A percentile compares a stretch with the other conserved stretches of the same genome.
Conservation (phyloP, 371 early-diverging fungal species). For the Conidiobolus incongruus region DNA sequence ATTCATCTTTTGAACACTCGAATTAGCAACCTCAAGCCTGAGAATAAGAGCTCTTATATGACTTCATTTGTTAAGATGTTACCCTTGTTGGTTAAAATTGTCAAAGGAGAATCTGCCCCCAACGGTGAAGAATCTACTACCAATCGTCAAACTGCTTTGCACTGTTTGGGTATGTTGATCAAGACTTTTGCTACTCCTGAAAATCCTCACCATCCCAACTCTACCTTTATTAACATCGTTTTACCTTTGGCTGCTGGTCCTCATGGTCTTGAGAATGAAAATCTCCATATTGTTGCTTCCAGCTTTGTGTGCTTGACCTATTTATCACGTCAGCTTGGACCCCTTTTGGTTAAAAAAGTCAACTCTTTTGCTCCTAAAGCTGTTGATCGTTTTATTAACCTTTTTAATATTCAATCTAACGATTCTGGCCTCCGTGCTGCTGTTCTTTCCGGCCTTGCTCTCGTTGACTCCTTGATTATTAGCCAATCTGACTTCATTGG, state of each 20-base stretch:
- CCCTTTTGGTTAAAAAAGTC: constrained; percentile 35
- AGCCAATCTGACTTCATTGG: neutral
- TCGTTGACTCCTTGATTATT: neutral
- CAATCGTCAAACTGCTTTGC: constrained; percentile 55
- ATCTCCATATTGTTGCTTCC: constrained; percentile 37
- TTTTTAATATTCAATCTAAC: constrained; percentile 7
- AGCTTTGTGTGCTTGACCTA: constrained; percentile 48
- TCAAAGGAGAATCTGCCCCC: constrained; percentile 14
- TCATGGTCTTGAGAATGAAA: constrained; percentile 20
- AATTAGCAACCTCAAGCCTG: constrained; percentile 11
- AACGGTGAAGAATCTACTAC: constrained; percentile 23
- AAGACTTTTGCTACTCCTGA: constrained; percentile 21
- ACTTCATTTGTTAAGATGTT: constrained; percentile 19
- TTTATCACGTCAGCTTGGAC: constrained; percentile 47
- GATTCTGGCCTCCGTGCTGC: neutral
- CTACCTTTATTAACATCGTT: constrained; percentile 29
- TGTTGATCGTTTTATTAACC: neutral
- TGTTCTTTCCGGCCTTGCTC: neutral
- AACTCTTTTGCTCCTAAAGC: too few relatives aligned
- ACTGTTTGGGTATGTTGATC: constrained; percentile 56
- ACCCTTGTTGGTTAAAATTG: constrained; percentile 15
- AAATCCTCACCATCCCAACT: constrained; percentile 14
- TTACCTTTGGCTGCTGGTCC: constrained; percentile 30
- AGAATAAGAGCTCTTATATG: constrained; percentile 14
- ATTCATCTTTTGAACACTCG: constrained; percentile 52